Evolutionary conservation across 2,329 filamentous ascomycete species (phyloP).

Genomic region (Ascochyta pisi): DNA sequence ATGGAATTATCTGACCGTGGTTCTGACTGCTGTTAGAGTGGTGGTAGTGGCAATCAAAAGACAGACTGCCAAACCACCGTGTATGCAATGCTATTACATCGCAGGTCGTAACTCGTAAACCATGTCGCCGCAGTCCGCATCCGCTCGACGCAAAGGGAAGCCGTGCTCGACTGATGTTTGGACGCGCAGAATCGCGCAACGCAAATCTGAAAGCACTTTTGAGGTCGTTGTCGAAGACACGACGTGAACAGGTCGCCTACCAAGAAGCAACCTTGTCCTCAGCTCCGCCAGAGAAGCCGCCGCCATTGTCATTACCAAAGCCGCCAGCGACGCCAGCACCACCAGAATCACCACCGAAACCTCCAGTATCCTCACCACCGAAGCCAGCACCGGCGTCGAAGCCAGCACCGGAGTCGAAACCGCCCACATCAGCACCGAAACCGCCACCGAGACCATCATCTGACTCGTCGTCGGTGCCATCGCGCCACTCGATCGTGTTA

Average conservation of each 20-base stretch:
- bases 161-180: background rate
- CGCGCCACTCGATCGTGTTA: conserved; percentile 59
- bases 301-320: conserved; percentile 15
- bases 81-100: conserved; percentile 6
- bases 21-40: conserved; percentile 4
- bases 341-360: conserved; percentile 20
- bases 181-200: background rate
- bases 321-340: conserved; percentile 10
- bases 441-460: conserved; percentile 31
- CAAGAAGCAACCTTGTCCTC: conserved; percentile 37
- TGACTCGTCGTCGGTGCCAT: conserved; percentile 55
- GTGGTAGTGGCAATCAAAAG: conserved; percentile 19
- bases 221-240: background rate
- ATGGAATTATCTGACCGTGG: conserved; percentile 16
- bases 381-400: conserved; percentile 18
- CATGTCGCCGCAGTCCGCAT: background rate
- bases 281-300: conserved; percentile 27
- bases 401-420: conserved; percentile 15
- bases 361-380: conserved; percentile 17
- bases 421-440: conserved; percentile 20
- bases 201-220: background rate
- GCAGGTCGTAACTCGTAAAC: conserved; percentile 1
- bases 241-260: conserved; percentile 24
- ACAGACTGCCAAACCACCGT: conserved; percentile 24
- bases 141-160: background rate